These are phyloP conservation scores for Eleusine indica DNA, from an alignment of 176 grass and related monocot species.

Conservation along the genomic window DNA sequence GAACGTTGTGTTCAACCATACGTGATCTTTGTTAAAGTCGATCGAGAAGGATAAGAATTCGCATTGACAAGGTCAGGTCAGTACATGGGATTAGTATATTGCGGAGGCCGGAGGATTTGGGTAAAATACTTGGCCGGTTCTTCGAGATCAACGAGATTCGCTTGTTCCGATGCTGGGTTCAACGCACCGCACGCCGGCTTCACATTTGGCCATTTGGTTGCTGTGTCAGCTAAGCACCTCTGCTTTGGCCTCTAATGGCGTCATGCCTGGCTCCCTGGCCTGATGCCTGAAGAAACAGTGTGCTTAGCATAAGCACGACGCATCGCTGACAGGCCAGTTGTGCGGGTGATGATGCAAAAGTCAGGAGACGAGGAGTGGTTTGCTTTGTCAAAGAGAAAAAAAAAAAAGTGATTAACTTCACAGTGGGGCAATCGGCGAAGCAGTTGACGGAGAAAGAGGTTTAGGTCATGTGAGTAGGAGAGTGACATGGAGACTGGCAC, in stretches of 20 bases:
- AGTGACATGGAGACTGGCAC: not conserved
- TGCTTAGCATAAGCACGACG: not conserved
- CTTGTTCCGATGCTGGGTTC: conserved; percentile 42
- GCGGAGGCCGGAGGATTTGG: too few species aligned
- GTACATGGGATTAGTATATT: not conserved
- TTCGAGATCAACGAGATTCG: conserved; percentile 46
- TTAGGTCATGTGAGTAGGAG: not conserved
- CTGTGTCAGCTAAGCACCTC: not conserved
- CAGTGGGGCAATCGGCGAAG: not conserved
- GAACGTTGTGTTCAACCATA: not conserved
- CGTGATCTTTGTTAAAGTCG: conserved; percentile 25
- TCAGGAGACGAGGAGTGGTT: not conserved
- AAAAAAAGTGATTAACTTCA: not conserved
- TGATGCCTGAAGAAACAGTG: not conserved
- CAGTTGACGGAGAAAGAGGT: not conserved
- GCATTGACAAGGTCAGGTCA: conserved; percentile 28
- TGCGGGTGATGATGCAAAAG: too few species aligned
- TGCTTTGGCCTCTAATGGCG: not conserved
- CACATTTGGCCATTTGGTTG: not conserved
- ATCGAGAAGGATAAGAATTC: conserved; percentile 38
- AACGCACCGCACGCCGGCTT: conserved; percentile 23
- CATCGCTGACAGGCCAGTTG: not conserved
- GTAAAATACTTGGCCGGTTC: conserved; percentile 39
- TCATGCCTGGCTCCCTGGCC: not conserved
- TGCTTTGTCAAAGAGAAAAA: not conserved